phyloP scores from a whole-genome alignment of 768 basidiomycete genomes.

The Phylloporus scabripes region DNA sequence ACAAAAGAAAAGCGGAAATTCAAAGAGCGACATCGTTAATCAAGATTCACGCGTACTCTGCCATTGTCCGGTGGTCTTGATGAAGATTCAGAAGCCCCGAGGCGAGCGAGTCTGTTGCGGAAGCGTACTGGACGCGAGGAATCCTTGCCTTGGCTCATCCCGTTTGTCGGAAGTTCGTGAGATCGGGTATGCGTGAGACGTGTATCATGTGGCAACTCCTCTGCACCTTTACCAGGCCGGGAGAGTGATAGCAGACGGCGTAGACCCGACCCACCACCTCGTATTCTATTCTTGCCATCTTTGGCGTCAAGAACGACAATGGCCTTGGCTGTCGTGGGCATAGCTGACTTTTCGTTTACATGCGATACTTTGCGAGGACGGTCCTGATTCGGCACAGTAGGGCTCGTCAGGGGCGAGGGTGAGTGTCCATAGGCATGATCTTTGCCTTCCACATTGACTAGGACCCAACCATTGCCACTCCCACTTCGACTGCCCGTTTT shows the following conservation, averaged over 20 bases:
- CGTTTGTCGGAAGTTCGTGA: slow-evolving; percentile 22
- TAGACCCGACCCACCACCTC: slow-evolving; percentile 28
- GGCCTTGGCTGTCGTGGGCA: slow-evolving; percentile 53
- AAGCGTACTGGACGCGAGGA: slow-evolving; percentile 23
- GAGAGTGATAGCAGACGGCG: slow-evolving; percentile 31
- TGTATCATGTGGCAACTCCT: slow-evolving; percentile 23
- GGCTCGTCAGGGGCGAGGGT: slow-evolving; percentile 20
- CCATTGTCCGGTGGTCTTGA: slow-evolving; percentile 30
- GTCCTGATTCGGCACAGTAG: slow-evolving; percentile 28
- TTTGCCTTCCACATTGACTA: slow-evolving; percentile 55
- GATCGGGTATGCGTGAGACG: slow-evolving; percentile 23
- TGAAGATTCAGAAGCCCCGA: slow-evolving; percentile 25
- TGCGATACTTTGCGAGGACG: slow-evolving; percentile 26
- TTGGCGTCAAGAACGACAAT: slow-evolving; percentile 58
- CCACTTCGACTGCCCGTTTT: slow-evolving; percentile 32
- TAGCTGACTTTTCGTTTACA: slow-evolving; percentile 25
- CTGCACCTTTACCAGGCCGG: slow-evolving; percentile 27
- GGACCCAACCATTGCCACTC: slow-evolving; percentile 57
- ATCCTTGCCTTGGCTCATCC: slow-evolving; percentile 14
- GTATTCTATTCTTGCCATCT: slow-evolving; percentile 33
- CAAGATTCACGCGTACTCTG: slow-evolving; percentile 33
- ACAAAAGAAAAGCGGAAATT: slow-evolving; percentile 3
- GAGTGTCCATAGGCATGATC: slow-evolving; percentile 26
- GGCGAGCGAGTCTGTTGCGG: slow-evolving; percentile 25
- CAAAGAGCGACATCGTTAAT: slow-evolving; percentile 24